Evolutionary conservation across 1,284 basidiomycete genomes (phyloP).

Genomic region (Psilocybe mexicana): DNA sequence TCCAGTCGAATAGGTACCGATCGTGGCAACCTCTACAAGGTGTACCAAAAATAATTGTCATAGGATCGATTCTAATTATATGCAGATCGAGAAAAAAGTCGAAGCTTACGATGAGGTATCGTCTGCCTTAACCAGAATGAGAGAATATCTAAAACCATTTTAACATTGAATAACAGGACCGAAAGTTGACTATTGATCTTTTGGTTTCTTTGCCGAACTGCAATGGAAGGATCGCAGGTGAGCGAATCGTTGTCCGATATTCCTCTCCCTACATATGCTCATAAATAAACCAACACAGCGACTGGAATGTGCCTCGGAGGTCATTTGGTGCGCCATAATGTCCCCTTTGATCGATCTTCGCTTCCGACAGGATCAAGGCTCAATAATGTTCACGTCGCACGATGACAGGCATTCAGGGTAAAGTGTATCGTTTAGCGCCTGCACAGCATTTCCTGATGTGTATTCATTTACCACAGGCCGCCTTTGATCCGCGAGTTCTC

Average conservation of each 20-base stretch:
- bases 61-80: neutral
- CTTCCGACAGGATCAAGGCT: neutral
- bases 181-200: conserved; percentile 74
- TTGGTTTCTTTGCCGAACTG: conserved; percentile 75
- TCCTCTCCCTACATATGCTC: neutral
- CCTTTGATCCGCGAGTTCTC: conserved; percentile 83
- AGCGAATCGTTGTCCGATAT: conserved; percentile 15
- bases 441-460: neutral
- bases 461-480: conserved; percentile 50
- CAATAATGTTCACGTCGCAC: neutral
- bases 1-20: conserved; percentile 57
- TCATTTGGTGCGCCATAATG: conserved; percentile 58
- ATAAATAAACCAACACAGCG: conserved; percentile 41
- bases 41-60: conserved; percentile 22
- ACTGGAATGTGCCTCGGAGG: conserved; percentile 88
- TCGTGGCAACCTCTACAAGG: conserved; percentile 88
- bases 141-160: neutral
- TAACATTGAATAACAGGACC: conserved; percentile 54
- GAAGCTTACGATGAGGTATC: conserved; percentile 82
- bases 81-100: conserved; percentile 80
- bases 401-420: conserved; percentile 56
- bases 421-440: conserved; percentile 15
- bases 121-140: neutral
- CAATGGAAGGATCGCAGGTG: conserved; percentile 86
- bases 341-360: neutral